Conservation (phyloP, 2,329 filamentous ascomycete species). For the Botrytis sinoallii region DNA sequence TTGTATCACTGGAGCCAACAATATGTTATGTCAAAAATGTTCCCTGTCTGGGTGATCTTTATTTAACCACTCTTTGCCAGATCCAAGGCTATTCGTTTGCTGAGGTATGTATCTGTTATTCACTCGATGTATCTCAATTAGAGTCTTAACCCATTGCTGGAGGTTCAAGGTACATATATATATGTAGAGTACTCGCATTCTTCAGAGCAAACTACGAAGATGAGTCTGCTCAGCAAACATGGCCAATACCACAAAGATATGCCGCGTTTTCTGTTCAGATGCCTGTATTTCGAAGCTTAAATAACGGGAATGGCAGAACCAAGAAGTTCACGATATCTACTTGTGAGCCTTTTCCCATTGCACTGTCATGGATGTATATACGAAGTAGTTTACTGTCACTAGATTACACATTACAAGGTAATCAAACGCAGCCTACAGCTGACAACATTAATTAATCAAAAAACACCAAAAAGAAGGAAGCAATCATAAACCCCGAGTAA, state of each 20-base stretch:
- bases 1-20: background rate
- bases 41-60: background rate
- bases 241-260: background rate
- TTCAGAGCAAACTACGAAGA: background rate
- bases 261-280: background rate
- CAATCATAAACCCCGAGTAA: background rate
- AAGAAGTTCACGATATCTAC: background rate
- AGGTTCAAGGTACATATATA: background rate
- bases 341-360: background rate
- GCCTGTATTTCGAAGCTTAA: background rate
- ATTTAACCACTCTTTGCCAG: background rate
- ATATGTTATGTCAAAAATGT: background rate
- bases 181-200: background rate
- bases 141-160: rapidly evolving
- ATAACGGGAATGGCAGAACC: background rate
- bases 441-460: background rate
- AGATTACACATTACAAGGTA: background rate
- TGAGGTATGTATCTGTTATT: background rate
- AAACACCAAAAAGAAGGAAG: background rate
- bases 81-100: background rate
- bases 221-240: too few relatives aligned
- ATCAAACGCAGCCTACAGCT: background rate
- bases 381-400: background rate
- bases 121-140: background rate
- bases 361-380: background rate